Base-by-base conservation (phyloP, 179 eudicot species). In the Beta corolliflora region DNA sequence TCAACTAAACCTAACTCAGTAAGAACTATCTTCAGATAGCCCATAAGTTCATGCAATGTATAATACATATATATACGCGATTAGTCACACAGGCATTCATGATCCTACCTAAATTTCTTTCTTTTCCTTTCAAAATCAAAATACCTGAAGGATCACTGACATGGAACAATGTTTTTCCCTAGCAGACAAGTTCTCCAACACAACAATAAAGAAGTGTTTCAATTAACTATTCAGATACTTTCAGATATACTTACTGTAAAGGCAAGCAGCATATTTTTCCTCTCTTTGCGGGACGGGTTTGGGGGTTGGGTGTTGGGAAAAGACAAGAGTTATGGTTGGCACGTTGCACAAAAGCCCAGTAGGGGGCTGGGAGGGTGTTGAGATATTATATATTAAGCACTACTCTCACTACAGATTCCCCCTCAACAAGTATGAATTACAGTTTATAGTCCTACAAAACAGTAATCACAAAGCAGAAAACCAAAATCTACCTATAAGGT, bases 21-120 rank as follows among this genome's bases (percentile, higher is more conserved):
- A 64, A 64, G 69, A 76, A 48, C 59, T 31, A 80, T 70, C 72
- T 71, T 65, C 59, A 15, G 56, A 41, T 64, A 63, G 55, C 53
- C 59, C 59, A 53, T 19, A 77, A 29, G 77, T 21, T 11, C 48
- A 77, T 41, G 72, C 18, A 60, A 50, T 48, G 44, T 46, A 52
- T 44, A 69, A 25, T 25, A 25, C 64, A 76, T 36, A 11, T 65
- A 31, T 45, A 56, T 36, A 36, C 45, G 68, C 25, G 15, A 45
- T 55, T 36, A 36, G 41, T 52, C 63, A 59, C 68, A 41, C 58
- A 58, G 44, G 52, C 46, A 56, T 56, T 18, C 58, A 54, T 69
- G 76, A 79, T 59, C 44, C 41, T 25, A 23, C 12, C 44, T 64
- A 3, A 23, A 25, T 64, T 10, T 6, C 44, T 64, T 23, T 23